phyloP scores from a whole-genome alignment of 768 basidiomycete genomes.

The Lactarius hatsudake region DNA sequence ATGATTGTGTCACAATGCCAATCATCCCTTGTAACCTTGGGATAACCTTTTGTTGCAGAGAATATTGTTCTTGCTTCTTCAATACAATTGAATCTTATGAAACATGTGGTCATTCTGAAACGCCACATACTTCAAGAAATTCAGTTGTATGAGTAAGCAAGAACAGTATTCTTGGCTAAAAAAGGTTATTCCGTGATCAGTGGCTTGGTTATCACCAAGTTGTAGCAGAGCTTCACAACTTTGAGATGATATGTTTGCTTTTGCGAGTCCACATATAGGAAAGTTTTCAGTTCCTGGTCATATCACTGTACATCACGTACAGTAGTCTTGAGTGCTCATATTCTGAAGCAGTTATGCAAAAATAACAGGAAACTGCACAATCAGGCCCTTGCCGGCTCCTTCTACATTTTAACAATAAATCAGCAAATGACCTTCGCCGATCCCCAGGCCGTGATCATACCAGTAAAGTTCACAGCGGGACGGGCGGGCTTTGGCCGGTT shows the following conservation, averaged over 20 bases:
- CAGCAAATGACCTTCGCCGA: background rate
- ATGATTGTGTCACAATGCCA: too few relatives aligned
- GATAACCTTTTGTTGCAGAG: background rate
- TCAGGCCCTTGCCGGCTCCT: background rate
- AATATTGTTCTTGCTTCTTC: conserved; percentile 1
- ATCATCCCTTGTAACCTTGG: too few relatives aligned
- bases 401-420: conserved; percentile 36
- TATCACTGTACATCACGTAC: too few relatives aligned
- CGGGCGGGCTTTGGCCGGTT: conserved; percentile 67
- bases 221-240: too few relatives aligned
- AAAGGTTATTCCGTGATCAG: background rate
- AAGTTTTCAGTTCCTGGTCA: too few relatives aligned
- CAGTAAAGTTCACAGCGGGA: conserved; percentile 74
- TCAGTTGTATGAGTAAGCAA: background rate
- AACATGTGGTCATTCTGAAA: background rate
- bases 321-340: too few relatives aligned
- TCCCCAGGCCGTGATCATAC: conserved; percentile 41
- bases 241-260: too few relatives aligned
- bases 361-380: background rate
- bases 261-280: too few relatives aligned
- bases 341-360: background rate
- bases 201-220: background rate
- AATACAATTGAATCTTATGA: background rate
- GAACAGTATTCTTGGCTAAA: background rate
- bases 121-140: background rate